A percentile compares a stretch with the other conserved stretches of the same genome.
Conservation (phyloP, 2,329 filamentous ascomycete genomes). For the Parasarocladium wereldwijsianum region DNA sequence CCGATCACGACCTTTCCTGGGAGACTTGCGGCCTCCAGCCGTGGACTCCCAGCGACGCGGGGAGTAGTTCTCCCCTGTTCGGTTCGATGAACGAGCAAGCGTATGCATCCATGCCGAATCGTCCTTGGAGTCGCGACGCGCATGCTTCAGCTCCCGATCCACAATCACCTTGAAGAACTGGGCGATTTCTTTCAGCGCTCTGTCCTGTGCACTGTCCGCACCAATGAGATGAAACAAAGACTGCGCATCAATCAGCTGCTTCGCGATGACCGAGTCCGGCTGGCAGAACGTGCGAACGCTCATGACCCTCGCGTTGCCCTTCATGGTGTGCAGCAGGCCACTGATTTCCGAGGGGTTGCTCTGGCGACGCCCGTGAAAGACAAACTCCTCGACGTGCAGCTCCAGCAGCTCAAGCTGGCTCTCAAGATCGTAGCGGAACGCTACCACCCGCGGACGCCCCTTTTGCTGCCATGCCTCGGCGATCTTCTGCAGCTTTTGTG, state of each 20-base stretch:
- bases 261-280: conserved; percentile 41
- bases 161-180: conserved; percentile 39
- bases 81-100: no score
- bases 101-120: no score
- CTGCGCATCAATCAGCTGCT: conserved; percentile 40
- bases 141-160: conserved; percentile 32
- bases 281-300: conserved; percentile 41
- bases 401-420: conserved; percentile 41
- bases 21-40: no score
- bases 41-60: no score
- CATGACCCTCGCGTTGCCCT: conserved; percentile 35
- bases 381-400: conserved; percentile 35
- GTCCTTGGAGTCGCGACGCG: no score
- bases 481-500: conserved; percentile 34
- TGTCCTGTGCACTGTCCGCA: conserved; percentile 25
- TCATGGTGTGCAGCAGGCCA: conserved; percentile 36
- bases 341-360: conserved; percentile 25
- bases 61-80: no score
- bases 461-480: conserved; percentile 35
- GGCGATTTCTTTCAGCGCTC: conserved; percentile 32
- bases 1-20: no score
- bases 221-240: conserved; percentile 34
- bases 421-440: conserved; percentile 45
- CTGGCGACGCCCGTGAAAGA: conserved; percentile 35
- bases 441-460: conserved; percentile 38